These are phyloP conservation scores for Sporothrix brasiliensis DNA, from an alignment of 2,329 filamentous ascomycete genomes.

Conservation along the genomic window DNA sequence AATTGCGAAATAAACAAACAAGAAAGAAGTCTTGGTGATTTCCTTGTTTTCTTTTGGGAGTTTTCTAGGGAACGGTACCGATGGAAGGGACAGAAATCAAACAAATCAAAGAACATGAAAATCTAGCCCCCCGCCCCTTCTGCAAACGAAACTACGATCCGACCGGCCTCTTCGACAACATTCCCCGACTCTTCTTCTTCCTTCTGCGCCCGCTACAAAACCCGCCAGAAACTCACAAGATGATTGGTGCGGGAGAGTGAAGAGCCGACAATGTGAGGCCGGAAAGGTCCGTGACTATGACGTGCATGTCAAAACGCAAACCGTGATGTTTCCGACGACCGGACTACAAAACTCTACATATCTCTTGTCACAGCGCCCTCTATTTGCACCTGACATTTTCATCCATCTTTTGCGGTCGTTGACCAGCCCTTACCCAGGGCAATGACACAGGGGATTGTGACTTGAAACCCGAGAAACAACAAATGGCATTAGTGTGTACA, in stretches of 20 bases:
- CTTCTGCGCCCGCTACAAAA: too few species aligned
- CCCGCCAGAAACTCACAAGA: too few species aligned
- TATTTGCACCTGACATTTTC: background rate
- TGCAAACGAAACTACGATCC: background rate
- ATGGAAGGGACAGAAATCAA: slow-evolving; percentile 25
- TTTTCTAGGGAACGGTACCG: slow-evolving; percentile 34
- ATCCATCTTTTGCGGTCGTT: background rate
- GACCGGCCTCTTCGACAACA: slow-evolving; percentile 4
- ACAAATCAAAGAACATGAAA: slow-evolving; percentile 25
- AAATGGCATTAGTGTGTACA: slow-evolving; percentile 64
- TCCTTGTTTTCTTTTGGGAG: slow-evolving; percentile 30
- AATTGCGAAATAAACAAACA: slow-evolving; percentile 18
- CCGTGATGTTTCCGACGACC: background rate
- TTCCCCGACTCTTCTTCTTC: background rate
- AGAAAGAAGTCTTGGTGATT: slow-evolving; percentile 21
- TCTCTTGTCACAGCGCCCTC: too few species aligned
- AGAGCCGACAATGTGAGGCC: slow-evolving; percentile 25
- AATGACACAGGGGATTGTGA: slow-evolving; percentile 15
- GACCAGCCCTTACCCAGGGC: slow-evolving; percentile 9
- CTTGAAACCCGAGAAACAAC: slow-evolving; percentile 21
- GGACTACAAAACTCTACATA: background rate
- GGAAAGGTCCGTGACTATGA: slow-evolving; percentile 23
- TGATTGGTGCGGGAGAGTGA: background rate
- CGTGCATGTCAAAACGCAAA: background rate
- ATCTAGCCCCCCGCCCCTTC: slow-evolving; percentile 5